Percentiles rank a stretch among this genome's conserved stretches.
Conservation (phyloP, 169 alveolate species). For the Plasmodium inui region DNA sequence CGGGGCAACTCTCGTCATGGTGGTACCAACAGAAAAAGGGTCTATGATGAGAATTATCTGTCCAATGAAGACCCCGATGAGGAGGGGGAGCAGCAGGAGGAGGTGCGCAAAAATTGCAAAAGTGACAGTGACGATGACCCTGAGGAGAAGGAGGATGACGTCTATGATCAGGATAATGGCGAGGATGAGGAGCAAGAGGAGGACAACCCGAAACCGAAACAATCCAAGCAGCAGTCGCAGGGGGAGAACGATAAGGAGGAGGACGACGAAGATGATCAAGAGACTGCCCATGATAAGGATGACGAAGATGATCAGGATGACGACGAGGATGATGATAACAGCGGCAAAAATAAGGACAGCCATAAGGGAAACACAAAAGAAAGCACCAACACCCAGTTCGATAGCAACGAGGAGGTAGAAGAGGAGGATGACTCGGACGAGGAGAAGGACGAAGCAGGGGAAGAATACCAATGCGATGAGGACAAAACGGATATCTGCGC, state of each 20-base stretch:
- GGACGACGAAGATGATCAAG: neutral
- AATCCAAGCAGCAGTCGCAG: conserved; percentile 11
- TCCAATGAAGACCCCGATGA: conserved; percentile 21
- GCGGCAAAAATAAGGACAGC: neutral
- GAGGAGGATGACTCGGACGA: neutral
- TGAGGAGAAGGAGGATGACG: conserved; percentile 16
- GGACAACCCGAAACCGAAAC: conserved; percentile 12
- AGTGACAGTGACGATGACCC: neutral
- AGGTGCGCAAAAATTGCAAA: neutral
- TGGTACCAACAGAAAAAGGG: conserved; percentile 22
- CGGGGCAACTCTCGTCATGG: neutral
- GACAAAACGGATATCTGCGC: neutral
- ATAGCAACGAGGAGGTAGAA: conserved; percentile 7
- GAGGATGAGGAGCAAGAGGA: neutral
- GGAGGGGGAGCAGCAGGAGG: conserved; percentile 45
- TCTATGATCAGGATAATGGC: neutral
- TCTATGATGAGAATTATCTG: conserved; percentile 19
- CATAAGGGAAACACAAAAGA: neutral
- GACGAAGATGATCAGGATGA: neutral
- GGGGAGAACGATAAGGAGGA: neutral
- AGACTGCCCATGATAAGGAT: neutral
- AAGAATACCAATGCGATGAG: neutral
- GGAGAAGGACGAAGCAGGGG: neutral
- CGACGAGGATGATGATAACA: neutral
- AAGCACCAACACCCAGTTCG: conserved; percentile 3